Evolutionary conservation across 1,284 basidiomycete genomes (phyloP).

Genomic region (Rhodotorula sp.): DNA sequence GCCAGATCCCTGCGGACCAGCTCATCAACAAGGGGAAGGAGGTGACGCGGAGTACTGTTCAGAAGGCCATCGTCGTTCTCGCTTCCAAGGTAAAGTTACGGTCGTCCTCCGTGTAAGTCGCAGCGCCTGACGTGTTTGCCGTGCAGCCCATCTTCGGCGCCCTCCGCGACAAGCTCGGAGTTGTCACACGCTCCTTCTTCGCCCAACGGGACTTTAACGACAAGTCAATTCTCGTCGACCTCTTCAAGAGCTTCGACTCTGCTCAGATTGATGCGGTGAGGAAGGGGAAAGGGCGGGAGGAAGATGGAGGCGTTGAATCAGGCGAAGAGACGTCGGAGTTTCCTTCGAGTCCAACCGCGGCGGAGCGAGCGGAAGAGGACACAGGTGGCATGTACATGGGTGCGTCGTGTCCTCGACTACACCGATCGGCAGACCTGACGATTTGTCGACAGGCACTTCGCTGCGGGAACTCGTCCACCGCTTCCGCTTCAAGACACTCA

Average conservation of each 20-base stretch:
- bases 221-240: conserved; percentile 77
- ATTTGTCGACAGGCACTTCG: conserved; percentile 64
- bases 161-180: conserved; percentile 79
- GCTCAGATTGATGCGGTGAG: background rate
- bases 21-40: conserved; percentile 79
- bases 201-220: conserved; percentile 85
- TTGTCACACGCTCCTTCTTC: conserved; percentile 87
- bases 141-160: conserved; percentile 45
- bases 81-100: conserved; percentile 52
- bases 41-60: conserved; percentile 92
- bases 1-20: conserved; percentile 80
- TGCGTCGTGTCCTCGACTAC: conserved; percentile 45
- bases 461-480: conserved; percentile 88
- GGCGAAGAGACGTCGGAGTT: no score
- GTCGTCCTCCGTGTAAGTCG: background rate
- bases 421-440: background rate
- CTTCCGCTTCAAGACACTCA: conserved; percentile 88
- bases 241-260: conserved; percentile 58
- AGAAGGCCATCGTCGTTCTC: conserved; percentile 95
- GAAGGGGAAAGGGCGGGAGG: no score
- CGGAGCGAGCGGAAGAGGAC: conserved; percentile 9
- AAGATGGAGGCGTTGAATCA: background rate
- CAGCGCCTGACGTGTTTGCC: no score
- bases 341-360: background rate
- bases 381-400: conserved; percentile 65